Percentiles rank a stretch among this genome's conserved stretches.
These are phyloP conservation scores for Acacia pycnantha DNA, from an alignment of 331 rosid genomes.

Conservation along the genomic window DNA sequence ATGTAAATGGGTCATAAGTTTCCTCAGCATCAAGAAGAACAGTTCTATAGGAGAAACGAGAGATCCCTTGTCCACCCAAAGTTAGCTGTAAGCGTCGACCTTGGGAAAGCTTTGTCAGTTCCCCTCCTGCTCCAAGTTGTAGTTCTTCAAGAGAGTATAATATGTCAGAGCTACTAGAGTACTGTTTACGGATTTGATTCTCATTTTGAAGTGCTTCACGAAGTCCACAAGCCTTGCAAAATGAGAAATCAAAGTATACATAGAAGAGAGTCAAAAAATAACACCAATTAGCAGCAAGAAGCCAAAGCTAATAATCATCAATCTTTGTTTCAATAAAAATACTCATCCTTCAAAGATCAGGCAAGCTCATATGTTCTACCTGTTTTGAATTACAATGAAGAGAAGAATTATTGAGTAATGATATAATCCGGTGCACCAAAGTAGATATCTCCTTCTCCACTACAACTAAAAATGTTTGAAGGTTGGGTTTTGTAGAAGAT, in stretches of 20 bases:
- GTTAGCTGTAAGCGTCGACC: conserved; percentile 76
- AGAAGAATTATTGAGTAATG: conserved; percentile 48
- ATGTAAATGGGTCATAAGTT: conserved; percentile 59
- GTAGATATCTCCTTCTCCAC: conserved; percentile 71
- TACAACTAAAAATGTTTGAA: conserved; percentile 83
- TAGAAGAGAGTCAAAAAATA: conserved; percentile 12
- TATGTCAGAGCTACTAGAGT: conserved; percentile 60
- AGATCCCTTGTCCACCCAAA: conserved; percentile 71
- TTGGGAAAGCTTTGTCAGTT: conserved; percentile 60
- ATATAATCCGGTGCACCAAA: conserved; percentile 50
- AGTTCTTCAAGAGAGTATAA: conserved; percentile 73
- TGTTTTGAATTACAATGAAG: conserved; percentile 61
- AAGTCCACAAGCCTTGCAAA: conserved; percentile 68
- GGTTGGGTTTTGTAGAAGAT: conserved; percentile 58
- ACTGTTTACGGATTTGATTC: conserved; percentile 67
- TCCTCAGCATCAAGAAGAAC: conserved; percentile 82
- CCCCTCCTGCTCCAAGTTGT: conserved; percentile 68
- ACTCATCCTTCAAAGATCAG: conserved; percentile 18
- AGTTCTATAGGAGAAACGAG: conserved; percentile 67
- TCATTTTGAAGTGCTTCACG: conserved; percentile 73
- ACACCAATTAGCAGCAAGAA: not conserved
- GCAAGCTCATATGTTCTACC: conserved; percentile 43
- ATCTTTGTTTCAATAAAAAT: conserved; percentile 27
- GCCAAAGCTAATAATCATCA: conserved; percentile 16
- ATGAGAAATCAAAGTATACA: conserved; percentile 18